A percentile compares a stretch with the other conserved stretches of the same genome.
phyloP scores from a whole-genome alignment of 495 filamentous ascomycete genomes.

The Xylaria telfairii region DNA sequence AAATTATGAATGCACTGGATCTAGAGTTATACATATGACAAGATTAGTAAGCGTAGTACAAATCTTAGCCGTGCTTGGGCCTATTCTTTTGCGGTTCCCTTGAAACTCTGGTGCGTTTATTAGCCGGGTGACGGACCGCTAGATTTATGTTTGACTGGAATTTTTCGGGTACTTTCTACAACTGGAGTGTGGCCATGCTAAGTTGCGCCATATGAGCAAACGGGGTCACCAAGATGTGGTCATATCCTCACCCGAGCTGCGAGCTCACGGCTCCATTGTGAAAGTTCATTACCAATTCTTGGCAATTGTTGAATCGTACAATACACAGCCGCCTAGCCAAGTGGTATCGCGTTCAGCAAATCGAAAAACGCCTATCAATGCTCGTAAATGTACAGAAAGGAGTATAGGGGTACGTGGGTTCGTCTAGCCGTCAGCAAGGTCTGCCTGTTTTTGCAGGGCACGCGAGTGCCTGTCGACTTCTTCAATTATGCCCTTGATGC shows the following conservation, averaged over 20 bases:
- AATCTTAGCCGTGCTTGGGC: background rate
- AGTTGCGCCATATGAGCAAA: background rate
- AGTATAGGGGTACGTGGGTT: conserved; percentile 21
- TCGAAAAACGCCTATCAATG: conserved; percentile 39
- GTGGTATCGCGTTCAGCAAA: conserved; percentile 24
- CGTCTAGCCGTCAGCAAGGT: conserved; percentile 65
- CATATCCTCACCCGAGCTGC: background rate
- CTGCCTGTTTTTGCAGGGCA: conserved; percentile 77
- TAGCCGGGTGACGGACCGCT: background rate
- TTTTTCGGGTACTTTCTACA: background rate
- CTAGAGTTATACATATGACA: background rate
- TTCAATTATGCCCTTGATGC: conserved; percentile 84
- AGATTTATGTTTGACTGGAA: background rate
- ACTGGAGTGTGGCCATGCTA: background rate
- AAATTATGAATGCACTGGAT: background rate
- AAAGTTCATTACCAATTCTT: background rate
- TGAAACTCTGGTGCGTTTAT: background rate
- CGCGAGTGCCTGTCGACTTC: conserved; percentile 91
- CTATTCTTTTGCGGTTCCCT: background rate
- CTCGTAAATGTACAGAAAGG: conserved; percentile 29
- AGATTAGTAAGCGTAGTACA: background rate
- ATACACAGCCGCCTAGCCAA: conserved; percentile 3
- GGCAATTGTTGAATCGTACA: background rate
- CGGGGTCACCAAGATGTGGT: background rate
- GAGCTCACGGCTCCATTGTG: background rate